Conservation (phyloP, 2,329 filamentous ascomycete genomes). For the Ceratocystis harringtonii region DNA sequence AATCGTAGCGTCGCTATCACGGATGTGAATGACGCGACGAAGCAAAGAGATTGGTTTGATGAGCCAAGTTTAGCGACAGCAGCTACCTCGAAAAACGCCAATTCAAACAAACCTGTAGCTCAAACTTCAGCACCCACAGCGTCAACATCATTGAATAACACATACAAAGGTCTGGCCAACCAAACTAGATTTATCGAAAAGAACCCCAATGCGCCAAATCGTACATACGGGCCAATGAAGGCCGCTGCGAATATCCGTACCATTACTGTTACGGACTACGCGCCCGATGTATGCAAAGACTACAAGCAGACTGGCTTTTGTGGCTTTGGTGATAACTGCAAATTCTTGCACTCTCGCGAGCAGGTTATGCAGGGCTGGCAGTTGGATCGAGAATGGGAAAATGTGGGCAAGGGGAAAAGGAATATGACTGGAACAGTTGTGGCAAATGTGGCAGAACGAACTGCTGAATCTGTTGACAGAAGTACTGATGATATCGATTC, state of each 20-base stretch:
- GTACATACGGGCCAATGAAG: slow-evolving; percentile 72
- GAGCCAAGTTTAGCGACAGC: slow-evolving; percentile 45
- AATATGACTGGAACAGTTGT: slow-evolving; percentile 45
- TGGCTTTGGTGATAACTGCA: slow-evolving; percentile 56
- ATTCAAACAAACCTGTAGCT: background rate
- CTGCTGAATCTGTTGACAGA: slow-evolving; percentile 19
- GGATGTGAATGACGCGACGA: slow-evolving; percentile 73
- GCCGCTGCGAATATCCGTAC: slow-evolving; percentile 79
- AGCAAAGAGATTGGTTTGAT: slow-evolving; percentile 78
- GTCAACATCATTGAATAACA: slow-evolving; percentile 31
- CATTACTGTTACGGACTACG: slow-evolving; percentile 79
- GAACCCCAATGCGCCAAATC: slow-evolving; percentile 57
- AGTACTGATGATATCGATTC: slow-evolving; percentile 32
- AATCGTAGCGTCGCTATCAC: slow-evolving; percentile 46
- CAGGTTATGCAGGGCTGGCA: slow-evolving; percentile 91
- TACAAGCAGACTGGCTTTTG: slow-evolving; percentile 68
- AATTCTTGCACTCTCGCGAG: slow-evolving; percentile 60
- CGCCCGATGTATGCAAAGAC: slow-evolving; percentile 90
- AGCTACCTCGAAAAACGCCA: background rate
- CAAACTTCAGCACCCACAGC: slow-evolving; percentile 26
- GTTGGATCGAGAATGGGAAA: slow-evolving; percentile 87
- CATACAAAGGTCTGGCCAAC: slow-evolving; percentile 61
- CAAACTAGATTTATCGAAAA: slow-evolving; percentile 63
- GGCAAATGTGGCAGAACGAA: slow-evolving; percentile 40
- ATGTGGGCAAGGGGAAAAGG: slow-evolving; percentile 56